Base-by-base conservation (phyloP, 371 early-diverging fungal genomes). In the Nematocida displodere region DNA sequence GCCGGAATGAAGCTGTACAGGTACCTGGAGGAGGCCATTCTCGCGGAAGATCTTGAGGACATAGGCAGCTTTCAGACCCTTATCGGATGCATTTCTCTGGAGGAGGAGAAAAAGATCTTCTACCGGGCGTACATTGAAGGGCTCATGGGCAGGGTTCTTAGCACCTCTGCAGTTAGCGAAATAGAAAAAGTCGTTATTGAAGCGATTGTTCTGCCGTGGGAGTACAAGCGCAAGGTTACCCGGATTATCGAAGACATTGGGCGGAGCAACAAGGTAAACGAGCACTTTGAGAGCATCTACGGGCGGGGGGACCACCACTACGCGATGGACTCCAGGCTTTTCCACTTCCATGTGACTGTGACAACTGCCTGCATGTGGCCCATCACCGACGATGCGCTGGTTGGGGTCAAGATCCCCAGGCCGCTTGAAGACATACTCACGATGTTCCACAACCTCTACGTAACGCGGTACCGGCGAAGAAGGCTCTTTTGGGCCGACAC, bases 311-410 rank as follows among this genome's bases (percentile, higher is more conserved):
- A 50, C 50, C 24, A 13, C 11, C 20, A 2, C 20, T 55, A 71
- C 28, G 17, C 26, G 2, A 49, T 36, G 7, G n/a, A n/a, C 5
- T 39, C 20, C 33, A 49, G 49, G 49, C 29, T 44, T 17, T 20
- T 64, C 11, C 58, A 56, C 37, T 71, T 71, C 48, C 61, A 71
- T 36, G 48, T 28, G 2, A 61, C 48, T 5, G 40, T 71, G n/a
- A 62, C 62, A 8, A 71, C 75, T 1, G 59, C 75, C 8, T 71
- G 50, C 5, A 56, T 71, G 50, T 71, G 75, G 75, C 59, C 62
- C 3, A 62, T 71, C 11, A 3, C 75, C 2, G 75, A 71, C 39
- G 63, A 59, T 28, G 50, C 28, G 13, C 13, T 71, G 33, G 22
- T 33, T 31, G n/a, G 7, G 5, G 24, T 33, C 11, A 20, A 15